These are phyloP conservation scores for Rhizopus microsporus DNA, from an alignment of 371 early-diverging fungal genomes.

Conservation along the genomic window DNA sequence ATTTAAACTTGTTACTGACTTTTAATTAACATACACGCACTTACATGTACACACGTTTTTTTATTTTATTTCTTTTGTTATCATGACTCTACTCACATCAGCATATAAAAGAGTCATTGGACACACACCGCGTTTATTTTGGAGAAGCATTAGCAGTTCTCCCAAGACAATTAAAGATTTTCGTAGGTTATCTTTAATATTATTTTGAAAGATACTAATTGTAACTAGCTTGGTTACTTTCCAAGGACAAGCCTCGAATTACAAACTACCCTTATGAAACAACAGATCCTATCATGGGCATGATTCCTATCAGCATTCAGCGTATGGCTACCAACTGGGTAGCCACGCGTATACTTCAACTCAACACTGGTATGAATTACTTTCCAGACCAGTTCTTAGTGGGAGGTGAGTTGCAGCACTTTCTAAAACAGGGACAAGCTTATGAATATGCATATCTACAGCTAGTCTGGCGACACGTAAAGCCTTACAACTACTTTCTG, in stretches of 20 bases:
- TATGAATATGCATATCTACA: constrained; percentile 10
- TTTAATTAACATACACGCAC: too few relatives aligned
- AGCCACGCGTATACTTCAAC: constrained; percentile 48
- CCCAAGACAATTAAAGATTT: constrained; percentile 14
- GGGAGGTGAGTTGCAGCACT: constrained; percentile 45
- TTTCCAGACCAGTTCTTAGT: constrained; percentile 64
- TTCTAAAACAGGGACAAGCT: neutral
- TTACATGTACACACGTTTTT: neutral
- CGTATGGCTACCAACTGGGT: constrained; percentile 48
- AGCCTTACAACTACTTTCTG: constrained; percentile 39
- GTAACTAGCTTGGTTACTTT: constrained; percentile 52
- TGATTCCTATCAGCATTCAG: constrained; percentile 49
- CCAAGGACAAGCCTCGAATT: constrained; percentile 49
- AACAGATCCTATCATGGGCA: constrained; percentile 37
- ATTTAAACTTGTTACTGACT: neutral
- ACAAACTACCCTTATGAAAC: constrained; percentile 51
- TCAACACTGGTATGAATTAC: constrained; percentile 54
- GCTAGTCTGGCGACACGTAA: constrained; percentile 52
- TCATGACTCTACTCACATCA: neutral
- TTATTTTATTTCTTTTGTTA: neutral
- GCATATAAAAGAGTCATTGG: neutral
- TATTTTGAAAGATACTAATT: constrained; percentile 4
- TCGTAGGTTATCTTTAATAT: constrained; percentile 14
- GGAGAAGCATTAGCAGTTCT: neutral
- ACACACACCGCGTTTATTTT: neutral